These are phyloP conservation scores for Suhomyces bolitotheri DNA, from an alignment of 1,139 yeast genomes.

Conservation along the genomic window DNA sequence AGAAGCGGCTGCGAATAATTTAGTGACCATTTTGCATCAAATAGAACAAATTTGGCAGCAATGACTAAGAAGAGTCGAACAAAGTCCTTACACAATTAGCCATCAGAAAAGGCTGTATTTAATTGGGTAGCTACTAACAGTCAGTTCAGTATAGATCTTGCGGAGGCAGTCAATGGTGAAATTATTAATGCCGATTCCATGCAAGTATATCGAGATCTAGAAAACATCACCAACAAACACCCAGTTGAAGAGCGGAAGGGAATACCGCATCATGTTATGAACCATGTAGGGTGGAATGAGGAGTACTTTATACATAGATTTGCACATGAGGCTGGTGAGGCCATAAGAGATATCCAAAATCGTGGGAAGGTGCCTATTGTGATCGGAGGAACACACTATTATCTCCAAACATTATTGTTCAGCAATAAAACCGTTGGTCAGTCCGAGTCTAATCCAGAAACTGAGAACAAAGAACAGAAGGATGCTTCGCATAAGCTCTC, in stretches of 20 bases:
- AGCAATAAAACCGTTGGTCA: slow-evolving; percentile 55
- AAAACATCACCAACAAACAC: slow-evolving; percentile 87
- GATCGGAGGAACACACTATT: slow-evolving; percentile 96
- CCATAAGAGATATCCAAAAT: slow-evolving; percentile 63
- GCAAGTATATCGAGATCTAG: slow-evolving; percentile 82
- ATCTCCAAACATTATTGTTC: slow-evolving; percentile 75
- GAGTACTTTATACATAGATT: slow-evolving; percentile 85
- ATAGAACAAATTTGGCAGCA: background rate
- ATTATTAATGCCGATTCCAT: slow-evolving; percentile 94
- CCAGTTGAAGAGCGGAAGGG: slow-evolving; percentile 76
- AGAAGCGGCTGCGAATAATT: too few relatives aligned
- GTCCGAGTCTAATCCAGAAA: background rate
- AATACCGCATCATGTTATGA: slow-evolving; percentile 81
- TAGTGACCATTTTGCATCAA: too few relatives aligned
- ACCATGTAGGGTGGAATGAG: slow-evolving; percentile 76
- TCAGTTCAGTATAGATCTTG: slow-evolving; percentile 72
- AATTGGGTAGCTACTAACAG: too few relatives aligned
- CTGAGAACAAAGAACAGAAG: slow-evolving; percentile 15
- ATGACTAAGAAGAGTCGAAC: too few relatives aligned
- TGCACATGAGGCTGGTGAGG: slow-evolving; percentile 62
- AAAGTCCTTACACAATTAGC: too few relatives aligned
- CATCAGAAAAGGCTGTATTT: too few relatives aligned
- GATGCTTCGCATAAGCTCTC: slow-evolving; percentile 25
- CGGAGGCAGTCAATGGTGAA: slow-evolving; percentile 78
- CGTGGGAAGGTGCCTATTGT: slow-evolving; percentile 80